phyloP scores from a whole-genome alignment of 345 rosid genomes.

The Diplotaxis tenuifolia region DNA sequence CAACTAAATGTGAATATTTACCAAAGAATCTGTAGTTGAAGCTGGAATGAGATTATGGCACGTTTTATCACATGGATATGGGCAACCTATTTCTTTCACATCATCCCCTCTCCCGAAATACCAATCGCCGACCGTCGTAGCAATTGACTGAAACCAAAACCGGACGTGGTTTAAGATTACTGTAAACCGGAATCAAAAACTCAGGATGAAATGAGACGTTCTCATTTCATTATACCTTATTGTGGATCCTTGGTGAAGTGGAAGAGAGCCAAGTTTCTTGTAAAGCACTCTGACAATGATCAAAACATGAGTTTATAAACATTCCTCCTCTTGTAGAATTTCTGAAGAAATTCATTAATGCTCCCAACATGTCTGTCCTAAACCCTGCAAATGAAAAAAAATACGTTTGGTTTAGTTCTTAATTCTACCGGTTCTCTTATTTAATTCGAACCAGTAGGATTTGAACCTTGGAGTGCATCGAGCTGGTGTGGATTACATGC shows the following conservation, averaged over 20 bases:
- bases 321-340: constrained; percentile 59
- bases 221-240: constrained; percentile 47
- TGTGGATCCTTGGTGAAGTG: constrained; percentile 65
- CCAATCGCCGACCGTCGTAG: constrained; percentile 91
- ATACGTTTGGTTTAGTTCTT: not conserved
- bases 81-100: constrained; percentile 60
- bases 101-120: constrained; percentile 55
- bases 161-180: not conserved
- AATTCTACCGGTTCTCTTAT: not conserved
- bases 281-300: constrained; percentile 92
- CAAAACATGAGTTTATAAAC: constrained; percentile 90
- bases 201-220: too few relatives aligned
- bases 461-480: constrained; percentile 59
- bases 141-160: constrained; percentile 56
- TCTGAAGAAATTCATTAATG: constrained; percentile 44
- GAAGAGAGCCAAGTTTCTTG: constrained; percentile 84
- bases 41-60: constrained; percentile 74
- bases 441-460: not conserved
- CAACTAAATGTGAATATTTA: constrained; percentile 8
- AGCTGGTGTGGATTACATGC: constrained; percentile 59
- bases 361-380: constrained; percentile 67
- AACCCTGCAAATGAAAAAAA: constrained; percentile 65
- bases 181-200: not conserved
- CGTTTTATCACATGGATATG: constrained; percentile 75
- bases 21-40: constrained; percentile 29